Percentiles rank a stretch among this genome's conserved stretches.
Evolutionary conservation across 2,329 filamentous ascomycete genomes (phyloP).

Genomic region (Diaporthe sp.): DNA sequence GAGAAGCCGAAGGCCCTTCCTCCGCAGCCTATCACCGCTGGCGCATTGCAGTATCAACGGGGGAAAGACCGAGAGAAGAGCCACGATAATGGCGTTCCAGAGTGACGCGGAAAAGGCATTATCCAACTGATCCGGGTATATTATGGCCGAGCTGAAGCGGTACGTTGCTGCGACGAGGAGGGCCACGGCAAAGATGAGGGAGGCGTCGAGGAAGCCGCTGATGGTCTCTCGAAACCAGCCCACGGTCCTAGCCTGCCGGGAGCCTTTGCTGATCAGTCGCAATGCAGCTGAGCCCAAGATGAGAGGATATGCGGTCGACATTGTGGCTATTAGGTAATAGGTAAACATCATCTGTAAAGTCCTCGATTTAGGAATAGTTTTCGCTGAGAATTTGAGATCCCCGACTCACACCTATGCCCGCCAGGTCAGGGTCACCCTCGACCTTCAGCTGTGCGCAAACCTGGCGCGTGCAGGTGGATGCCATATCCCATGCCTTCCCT

Average conservation of each 20-base stretch:
- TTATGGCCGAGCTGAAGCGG: neutral
- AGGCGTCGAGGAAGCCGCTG: neutral
- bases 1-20: constrained; percentile 7
- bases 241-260: neutral
- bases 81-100: constrained; percentile 11
- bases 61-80: neutral
- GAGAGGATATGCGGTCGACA: neutral
- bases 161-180: neutral
- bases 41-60: neutral
- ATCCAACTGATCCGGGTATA: neutral
- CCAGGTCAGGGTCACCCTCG: neutral
- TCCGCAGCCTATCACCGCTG: constrained; percentile 3
- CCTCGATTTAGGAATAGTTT: neutral
- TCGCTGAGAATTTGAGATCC: neutral
- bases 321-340: neutral
- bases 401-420: constrained; percentile 4
- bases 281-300: neutral
- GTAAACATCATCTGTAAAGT: neutral
- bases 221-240: constrained; percentile 9
- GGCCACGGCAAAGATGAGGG: constrained; percentile 4
- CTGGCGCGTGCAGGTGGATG: neutral
- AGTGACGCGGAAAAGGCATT: neutral
- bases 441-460: neutral
- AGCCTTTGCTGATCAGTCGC: neutral
- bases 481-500: neutral